phyloP scores from a whole-genome alignment of 148 eudicot species.

The Rhododendron henanense region DNA sequence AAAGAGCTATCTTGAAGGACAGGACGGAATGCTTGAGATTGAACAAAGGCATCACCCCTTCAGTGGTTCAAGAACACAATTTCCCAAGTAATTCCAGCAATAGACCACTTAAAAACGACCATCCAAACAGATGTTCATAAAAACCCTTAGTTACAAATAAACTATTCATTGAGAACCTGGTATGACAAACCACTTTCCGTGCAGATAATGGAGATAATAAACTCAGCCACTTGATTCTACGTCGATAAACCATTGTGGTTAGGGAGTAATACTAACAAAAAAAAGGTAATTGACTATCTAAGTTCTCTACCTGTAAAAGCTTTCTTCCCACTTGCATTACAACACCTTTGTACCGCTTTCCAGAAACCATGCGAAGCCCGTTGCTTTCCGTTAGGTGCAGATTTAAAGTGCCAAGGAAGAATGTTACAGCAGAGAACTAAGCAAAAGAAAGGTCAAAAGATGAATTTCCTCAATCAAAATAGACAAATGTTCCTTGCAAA shows the following conservation, averaged over 20 bases:
- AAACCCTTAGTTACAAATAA: neutral
- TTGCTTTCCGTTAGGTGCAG: constrained; percentile 22
- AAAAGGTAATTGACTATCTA: neutral
- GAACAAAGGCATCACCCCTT: neutral
- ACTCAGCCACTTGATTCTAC: neutral
- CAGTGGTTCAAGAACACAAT: neutral
- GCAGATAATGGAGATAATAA: neutral
- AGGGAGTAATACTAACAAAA: neutral
- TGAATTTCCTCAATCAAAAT: neutral
- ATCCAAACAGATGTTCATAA: neutral
- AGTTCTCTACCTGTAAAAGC: constrained; percentile 49
- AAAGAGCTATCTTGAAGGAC: neutral
- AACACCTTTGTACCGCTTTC: constrained; percentile 23
- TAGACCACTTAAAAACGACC: neutral
- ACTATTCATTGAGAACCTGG: neutral
- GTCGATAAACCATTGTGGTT: neutral
- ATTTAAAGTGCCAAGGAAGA: constrained; percentile 36
- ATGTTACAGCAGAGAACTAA: constrained; percentile 50
- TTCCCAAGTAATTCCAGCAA: neutral
- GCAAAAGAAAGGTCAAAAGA: neutral
- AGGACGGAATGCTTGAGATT: neutral
- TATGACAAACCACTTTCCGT: neutral
- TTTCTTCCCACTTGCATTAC: constrained; percentile 38
- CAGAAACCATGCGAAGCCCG: constrained; percentile 15
- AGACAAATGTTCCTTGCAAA: neutral